Evolutionary conservation across 2,329 filamentous ascomycete genomes (phyloP), one percentile per base, ranked within the genome.

Genomic region (Zelopaecilomyces penicillatus): DNA sequence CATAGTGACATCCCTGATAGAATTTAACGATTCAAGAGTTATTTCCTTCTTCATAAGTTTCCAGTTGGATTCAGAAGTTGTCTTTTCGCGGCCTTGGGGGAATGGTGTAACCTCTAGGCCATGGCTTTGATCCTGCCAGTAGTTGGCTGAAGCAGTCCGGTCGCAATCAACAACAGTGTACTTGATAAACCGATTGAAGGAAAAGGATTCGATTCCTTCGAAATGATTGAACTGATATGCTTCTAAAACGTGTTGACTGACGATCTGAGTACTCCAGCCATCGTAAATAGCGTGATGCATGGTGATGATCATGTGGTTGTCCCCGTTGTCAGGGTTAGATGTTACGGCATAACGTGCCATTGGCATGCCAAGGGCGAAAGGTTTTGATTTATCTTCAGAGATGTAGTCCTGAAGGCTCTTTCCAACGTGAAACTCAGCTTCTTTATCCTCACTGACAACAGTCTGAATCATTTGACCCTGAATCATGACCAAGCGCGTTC

Each of bases 401-500:
- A 41, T 9, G 10, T 44, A 44, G 7, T 39, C n/a, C 11, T 37
- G 19, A 4, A 44, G n/a, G 9, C 11, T 8, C 8, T 11, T 39
- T 5, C 11, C 37, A 28, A 19, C 5, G 5, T 40, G 43, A 37
- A 32, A 40, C 42, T 37, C 39, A 38, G 26, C 10, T 8, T 12
- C 30, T 10, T 9, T 2, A 6, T n/a, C 32, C 1, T 40, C 37
- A 19, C 34, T 29, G 26, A 44, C n/a, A 6, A 44, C 43, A 40
- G 70, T 65, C 47, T 74, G 71, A 5, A 58, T 12, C 5, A 39
- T 40, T 28, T 30, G 30, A 7, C 7, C 43, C 10, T 28, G 27
- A 8, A 44, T 3, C 26, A 44, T 31, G 10, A 42, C 33, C n/a
- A 45, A 12, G 6, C 43, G 32, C 3, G 39, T 45, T n/a, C 39